Conservation (phyloP, 2,329 filamentous ascomycete species). For the Neonectria neomacrospora region DNA sequence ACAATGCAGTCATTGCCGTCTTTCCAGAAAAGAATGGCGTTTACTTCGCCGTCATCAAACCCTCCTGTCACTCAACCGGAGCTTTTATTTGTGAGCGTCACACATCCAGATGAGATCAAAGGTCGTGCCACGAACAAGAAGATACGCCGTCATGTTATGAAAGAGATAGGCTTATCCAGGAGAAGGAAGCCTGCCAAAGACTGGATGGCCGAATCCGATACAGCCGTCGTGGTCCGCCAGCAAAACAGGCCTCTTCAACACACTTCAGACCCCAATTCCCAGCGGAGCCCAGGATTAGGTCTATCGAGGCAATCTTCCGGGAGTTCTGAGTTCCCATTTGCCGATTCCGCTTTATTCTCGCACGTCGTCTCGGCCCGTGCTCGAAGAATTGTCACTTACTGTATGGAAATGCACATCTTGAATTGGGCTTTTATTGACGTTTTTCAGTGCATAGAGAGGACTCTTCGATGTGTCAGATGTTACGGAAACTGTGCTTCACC, state of each 20-base stretch:
- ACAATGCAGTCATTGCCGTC: neutral
- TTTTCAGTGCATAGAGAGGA: neutral
- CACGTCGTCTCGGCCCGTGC: neutral
- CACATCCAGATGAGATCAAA: conserved; percentile 20
- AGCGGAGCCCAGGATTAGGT: neutral
- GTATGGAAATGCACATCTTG: neutral
- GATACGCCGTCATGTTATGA: conserved; percentile 29
- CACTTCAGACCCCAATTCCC: neutral
- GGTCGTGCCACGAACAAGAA: conserved; percentile 8
- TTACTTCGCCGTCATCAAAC: neutral
- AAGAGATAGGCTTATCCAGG: conserved; percentile 6
- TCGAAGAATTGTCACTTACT: neutral
- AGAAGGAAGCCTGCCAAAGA: neutral
- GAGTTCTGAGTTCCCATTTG: neutral
- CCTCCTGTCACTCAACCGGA: neutral
- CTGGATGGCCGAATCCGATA: neutral
- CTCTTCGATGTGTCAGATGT: neutral
- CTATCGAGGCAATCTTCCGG: neutral
- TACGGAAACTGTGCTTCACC: neutral
- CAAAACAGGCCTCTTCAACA: neutral
- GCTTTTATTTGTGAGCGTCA: conserved; percentile 24
- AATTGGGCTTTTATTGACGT: neutral
- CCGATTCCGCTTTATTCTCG: neutral
- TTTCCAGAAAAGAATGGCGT: neutral
- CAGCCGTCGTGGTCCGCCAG: neutral